Evolutionary conservation across 2,329 filamentous ascomycete species (phyloP), one percentile per base, ranked within the genome.

Genomic region (Hirsutella minnesotensis): DNA sequence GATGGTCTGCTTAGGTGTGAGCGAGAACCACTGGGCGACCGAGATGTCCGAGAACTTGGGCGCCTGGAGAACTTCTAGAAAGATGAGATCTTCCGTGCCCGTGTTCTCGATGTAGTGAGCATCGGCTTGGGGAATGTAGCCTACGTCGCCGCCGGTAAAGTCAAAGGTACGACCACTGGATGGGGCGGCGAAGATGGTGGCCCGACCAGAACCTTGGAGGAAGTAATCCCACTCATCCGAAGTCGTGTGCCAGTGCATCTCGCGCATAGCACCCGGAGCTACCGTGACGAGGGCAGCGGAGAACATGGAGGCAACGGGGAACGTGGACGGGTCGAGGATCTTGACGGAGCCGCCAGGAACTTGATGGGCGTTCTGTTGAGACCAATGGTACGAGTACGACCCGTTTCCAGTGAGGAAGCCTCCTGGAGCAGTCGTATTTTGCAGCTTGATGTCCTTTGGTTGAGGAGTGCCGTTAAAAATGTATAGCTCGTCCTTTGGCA

Each of bases 51-150:
- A 65, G 46, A 74, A 75, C 41, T 62, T 61, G 20, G 57, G 53
- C 3, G 73, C 69, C 56, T 74, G 70, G 41, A 79, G 57, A 2
- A 80, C 70, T 51, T 80, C 75, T n/a, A 80, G 59, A 53, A 77
- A 77, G 5, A 78, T 59, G 9, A 79, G 57, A 45, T 77, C 71
- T 45, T 73, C 70, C 9, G 64, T 68, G 16, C 75, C 75, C 0
- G 69, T 77, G 52, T 79, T 81, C 59, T 81, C 75, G 16, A 81
- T 61, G 48, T 79, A 81, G 53, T 81, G 77, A 0, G 71, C 68
- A 33, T 67, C 64, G 1, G 50, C 51, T 10, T 44, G 43, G 3
- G 74, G 73, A 10, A 80, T 70, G 46, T 79, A 79, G 0, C 73
- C 75, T 0, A 79, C 74, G 46, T 77, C 73, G 15, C 75, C 75